Percentiles rank a stretch among this genome's conserved stretches.
These are phyloP conservation scores for Pyrenula aspistea DNA, from an alignment of 495 filamentous ascomycete species.

Conservation along the genomic window DNA sequence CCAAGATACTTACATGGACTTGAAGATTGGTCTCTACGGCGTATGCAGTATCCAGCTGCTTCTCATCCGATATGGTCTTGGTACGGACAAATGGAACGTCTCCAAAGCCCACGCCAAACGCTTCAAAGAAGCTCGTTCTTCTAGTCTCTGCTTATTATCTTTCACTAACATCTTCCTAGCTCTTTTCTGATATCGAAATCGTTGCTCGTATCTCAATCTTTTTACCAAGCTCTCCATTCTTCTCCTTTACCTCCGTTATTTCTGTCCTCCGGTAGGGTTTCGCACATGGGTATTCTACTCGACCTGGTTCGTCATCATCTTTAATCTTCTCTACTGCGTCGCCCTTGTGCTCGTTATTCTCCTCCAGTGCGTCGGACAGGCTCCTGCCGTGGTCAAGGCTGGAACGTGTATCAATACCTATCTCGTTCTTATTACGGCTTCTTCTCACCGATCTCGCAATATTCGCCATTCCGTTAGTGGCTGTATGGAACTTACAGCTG, in stretches of 20 bases:
- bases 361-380: slow-evolving; percentile 32
- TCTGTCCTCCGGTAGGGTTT: slow-evolving; percentile 26
- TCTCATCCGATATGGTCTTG: slow-evolving; percentile 7
- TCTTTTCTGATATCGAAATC: slow-evolving; percentile 11
- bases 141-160: not conserved
- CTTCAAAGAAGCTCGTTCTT: slow-evolving; percentile 8
- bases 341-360: slow-evolving; percentile 29
- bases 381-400: slow-evolving; percentile 26
- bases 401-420: slow-evolving; percentile 28
- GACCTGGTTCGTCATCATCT: slow-evolving; percentile 23
- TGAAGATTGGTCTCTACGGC: no score
- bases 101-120: slow-evolving; percentile 3
- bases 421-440: slow-evolving; percentile 36
- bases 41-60: slow-evolving; percentile 9
- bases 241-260: slow-evolving; percentile 35
- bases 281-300: slow-evolving; percentile 8
- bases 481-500: slow-evolving; percentile 31
- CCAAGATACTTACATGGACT: no score
- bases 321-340: slow-evolving; percentile 27
- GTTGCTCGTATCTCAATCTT: slow-evolving; percentile 24
- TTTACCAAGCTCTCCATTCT: slow-evolving; percentile 40
- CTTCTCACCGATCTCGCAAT: slow-evolving; percentile 39
- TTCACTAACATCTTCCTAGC: slow-evolving; percentile 2
- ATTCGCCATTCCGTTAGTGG: slow-evolving; percentile 37
- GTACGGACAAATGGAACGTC: slow-evolving; percentile 14